A percentile compares a stretch with the other conserved stretches of the same genome.
Evolutionary conservation across 495 filamentous ascomycete genomes (phyloP).

Genomic region (Penicillium odoratum): DNA sequence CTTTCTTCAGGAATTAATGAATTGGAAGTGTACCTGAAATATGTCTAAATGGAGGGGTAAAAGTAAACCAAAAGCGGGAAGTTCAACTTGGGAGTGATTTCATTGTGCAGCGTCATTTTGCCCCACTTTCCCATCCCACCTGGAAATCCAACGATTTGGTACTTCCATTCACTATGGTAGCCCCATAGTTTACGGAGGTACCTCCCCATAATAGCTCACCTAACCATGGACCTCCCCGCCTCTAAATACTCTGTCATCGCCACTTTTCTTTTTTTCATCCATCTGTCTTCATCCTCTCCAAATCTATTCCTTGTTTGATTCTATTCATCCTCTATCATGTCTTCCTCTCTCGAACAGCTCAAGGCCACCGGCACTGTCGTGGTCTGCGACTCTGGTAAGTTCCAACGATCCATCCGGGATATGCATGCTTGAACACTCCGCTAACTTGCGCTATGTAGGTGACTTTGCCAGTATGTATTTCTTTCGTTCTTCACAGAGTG

Average conservation of each 20-base stretch:
- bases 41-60: conserved; percentile 11
- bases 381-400: conserved; percentile 93
- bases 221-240: conserved; percentile 22
- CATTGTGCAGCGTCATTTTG: conserved; percentile 38
- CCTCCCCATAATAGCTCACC: conserved; percentile 14
- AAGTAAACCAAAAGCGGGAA: not conserved
- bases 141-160: conserved; percentile 10
- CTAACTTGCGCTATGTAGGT: conserved; percentile 47
- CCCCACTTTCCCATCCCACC: conserved; percentile 36
- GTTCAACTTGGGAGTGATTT: conserved; percentile 16
- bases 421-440: conserved; percentile 13
- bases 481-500: conserved; percentile 6
- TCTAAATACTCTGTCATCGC: conserved; percentile 30
- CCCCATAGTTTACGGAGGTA: conserved; percentile 16
- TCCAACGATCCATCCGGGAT: conserved; percentile 4
- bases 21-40: not conserved
- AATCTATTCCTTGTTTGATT: not conserved
- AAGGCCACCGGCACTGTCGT: conserved; percentile 95
- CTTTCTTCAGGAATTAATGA: not conserved
- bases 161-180: conserved; percentile 16
- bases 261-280: conserved; percentile 31
- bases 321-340: conserved; percentile 54
- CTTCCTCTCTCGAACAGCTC: conserved; percentile 89
- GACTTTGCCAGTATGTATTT: conserved; percentile 72
- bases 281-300: conserved; percentile 8